A percentile compares a stretch with the other conserved stretches of the same genome.
Evolutionary conservation across 352 stramenopile species (phyloP).

Genomic region (Pythium insidiosum): DNA sequence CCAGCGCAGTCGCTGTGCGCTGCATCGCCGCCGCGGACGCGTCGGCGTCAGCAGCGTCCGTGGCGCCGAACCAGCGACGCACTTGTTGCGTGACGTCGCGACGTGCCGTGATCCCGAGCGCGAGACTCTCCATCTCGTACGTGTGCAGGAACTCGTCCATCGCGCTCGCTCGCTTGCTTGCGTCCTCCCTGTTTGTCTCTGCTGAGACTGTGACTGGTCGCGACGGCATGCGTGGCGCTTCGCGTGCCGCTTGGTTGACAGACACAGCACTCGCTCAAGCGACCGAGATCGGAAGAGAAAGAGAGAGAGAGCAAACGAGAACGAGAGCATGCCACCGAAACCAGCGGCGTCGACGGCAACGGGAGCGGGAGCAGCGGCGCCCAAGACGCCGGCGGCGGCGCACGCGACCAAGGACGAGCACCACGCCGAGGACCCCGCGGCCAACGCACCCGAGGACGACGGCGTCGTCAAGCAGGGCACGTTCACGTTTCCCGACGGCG

Average conservation of each 20-base stretch:
- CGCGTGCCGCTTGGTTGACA: no score
- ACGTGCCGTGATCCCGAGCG: slow-evolving; percentile 51
- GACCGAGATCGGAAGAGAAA: no score
- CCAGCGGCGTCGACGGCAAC: no score
- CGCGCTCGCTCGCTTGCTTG: no score
- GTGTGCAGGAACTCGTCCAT: slow-evolving; percentile 67
- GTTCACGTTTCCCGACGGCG: slow-evolving; percentile 66
- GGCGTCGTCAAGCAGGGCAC: slow-evolving; percentile 24
- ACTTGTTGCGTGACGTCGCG: slow-evolving; percentile 46
- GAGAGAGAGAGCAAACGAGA: no score
- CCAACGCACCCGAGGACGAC: slow-evolving; percentile 24
- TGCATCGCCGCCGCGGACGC: slow-evolving; percentile 24
- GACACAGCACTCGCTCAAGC: no score
- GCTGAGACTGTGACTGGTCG: no score
- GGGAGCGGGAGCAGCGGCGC: slow-evolving; percentile 5
- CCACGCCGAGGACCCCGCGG: slow-evolving; percentile 18
- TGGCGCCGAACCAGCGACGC: slow-evolving; percentile 29
- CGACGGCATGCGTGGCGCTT: no score
- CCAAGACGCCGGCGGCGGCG: slow-evolving; percentile 12
- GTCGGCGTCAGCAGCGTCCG: slow-evolving; percentile 20
- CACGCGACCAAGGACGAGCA: slow-evolving; percentile 14
- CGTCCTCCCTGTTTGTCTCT: no score
- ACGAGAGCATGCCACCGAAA: slow-evolving; percentile 1
- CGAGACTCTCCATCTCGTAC: slow-evolving; percentile 74
- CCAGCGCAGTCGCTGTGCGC: slow-evolving; percentile 37